These are phyloP conservation scores for Glycine latifolia DNA, from an alignment of 306 rosid genomes.

Conservation along the genomic window DNA sequence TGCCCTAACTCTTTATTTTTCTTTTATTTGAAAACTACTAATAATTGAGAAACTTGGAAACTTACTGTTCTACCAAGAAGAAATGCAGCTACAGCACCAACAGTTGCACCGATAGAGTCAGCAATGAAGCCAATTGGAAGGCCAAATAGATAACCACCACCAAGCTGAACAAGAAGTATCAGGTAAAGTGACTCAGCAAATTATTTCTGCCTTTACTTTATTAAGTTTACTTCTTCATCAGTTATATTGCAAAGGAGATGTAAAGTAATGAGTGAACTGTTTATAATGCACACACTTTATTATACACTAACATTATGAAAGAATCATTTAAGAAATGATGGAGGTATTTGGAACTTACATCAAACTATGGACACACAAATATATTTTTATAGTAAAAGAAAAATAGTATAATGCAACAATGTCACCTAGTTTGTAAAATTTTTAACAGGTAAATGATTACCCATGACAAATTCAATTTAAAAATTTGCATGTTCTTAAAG, in stretches of 20 bases:
- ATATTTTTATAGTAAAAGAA: not conserved
- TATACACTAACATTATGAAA: not conserved
- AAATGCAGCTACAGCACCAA: conserved; percentile 89
- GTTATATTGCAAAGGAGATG: conserved; percentile 30
- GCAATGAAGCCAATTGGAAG: conserved; percentile 80
- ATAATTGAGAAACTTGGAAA: conserved; percentile 14
- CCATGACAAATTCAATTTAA: conserved; percentile 3
- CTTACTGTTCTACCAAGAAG: conserved; percentile 91
- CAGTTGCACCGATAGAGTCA: conserved; percentile 87
- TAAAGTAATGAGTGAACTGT: not conserved
- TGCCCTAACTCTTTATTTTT: not conserved
- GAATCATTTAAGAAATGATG: conserved; percentile 20
- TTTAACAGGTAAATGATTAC: conserved; percentile 2
- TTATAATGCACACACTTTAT: conserved; percentile 9
- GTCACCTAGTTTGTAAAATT: not conserved
- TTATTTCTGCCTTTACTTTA: conserved; percentile 1
- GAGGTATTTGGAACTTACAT: not conserved
- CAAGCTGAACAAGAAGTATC: conserved; percentile 67
- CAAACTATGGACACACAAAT: not conserved
- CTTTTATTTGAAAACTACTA: not conserved
- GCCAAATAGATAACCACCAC: conserved; percentile 96
- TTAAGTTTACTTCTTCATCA: not conserved
- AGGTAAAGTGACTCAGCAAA: conserved; percentile 12
- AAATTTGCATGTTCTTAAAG: not conserved
- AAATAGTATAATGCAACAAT: not conserved